A percentile compares a stretch with the other conserved stretches of the same genome.
phyloP scores from a whole-genome alignment of 257 asterid genomes.

The Nicotiana attenuata region DNA sequence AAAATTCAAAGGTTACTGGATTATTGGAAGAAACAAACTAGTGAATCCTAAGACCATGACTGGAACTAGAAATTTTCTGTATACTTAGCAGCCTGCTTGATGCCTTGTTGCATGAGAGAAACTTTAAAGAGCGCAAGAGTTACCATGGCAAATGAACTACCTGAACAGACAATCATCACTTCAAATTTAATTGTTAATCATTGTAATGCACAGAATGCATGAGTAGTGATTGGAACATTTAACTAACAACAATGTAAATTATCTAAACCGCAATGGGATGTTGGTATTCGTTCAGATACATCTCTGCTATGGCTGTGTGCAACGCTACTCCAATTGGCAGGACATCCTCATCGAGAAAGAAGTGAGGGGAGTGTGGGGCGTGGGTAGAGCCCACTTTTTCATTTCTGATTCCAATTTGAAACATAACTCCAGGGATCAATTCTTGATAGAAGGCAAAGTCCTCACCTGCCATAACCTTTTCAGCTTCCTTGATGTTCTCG shows the following conservation, averaged over 20 bases:
- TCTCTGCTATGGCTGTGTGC: constrained; percentile 37
- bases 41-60: too few relatives aligned
- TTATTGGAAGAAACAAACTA: too few relatives aligned
- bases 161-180: not conserved
- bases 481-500: constrained; percentile 35
- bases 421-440: constrained; percentile 66
- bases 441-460: constrained; percentile 79
- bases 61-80: too few relatives aligned
- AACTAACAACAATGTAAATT: not conserved
- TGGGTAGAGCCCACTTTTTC: constrained; percentile 48
- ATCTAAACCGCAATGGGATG: not conserved
- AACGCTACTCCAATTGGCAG: constrained; percentile 72
- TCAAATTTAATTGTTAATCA: not conserved
- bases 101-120: not conserved
- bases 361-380: constrained; percentile 51
- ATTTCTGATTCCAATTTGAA: constrained; percentile 54
- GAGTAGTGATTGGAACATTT: not conserved
- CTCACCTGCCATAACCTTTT: constrained; percentile 74
- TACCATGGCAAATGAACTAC: not conserved
- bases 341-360: constrained; percentile 70
- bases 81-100: too few relatives aligned
- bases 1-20: too few relatives aligned
- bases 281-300: constrained; percentile 29
- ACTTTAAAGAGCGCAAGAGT: not conserved
- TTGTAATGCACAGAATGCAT: not conserved